phyloP scores from a whole-genome alignment of 2,329 filamentous ascomycete species.

The Talaromyces verruculosus region DNA sequence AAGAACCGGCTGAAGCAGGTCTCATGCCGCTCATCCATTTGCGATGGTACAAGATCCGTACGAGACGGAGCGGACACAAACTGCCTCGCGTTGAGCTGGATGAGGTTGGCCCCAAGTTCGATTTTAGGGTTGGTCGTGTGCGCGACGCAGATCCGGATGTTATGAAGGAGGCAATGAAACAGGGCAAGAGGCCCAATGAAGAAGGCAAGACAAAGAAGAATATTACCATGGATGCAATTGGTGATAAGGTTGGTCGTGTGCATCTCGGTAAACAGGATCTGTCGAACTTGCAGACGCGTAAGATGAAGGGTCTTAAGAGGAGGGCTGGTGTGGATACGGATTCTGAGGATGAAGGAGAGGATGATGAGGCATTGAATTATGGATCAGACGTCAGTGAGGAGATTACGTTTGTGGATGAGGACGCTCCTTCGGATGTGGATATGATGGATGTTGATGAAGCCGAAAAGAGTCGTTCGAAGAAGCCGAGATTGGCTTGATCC shows the following conservation, averaged over 20 bases:
- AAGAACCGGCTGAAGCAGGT: conserved; percentile 54
- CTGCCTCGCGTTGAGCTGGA: conserved; percentile 89
- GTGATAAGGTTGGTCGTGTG: conserved; percentile 93
- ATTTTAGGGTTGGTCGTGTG: conserved; percentile 80
- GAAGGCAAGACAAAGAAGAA: conserved; percentile 84
- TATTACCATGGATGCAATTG: conserved; percentile 83
- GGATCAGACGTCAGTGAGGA: conserved; percentile 19
- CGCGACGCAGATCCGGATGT: conserved; percentile 74
- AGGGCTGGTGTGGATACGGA: conserved; percentile 63
- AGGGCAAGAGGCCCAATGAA: conserved; percentile 63
- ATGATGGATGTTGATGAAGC: conserved; percentile 47
- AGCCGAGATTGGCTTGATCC: conserved; percentile 15
- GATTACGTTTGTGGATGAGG: conserved; percentile 19
- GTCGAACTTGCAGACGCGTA: conserved; percentile 82
- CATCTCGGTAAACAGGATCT: conserved; percentile 91
- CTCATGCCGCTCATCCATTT: conserved; percentile 56
- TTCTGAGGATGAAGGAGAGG: conserved; percentile 44
- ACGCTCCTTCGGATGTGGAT: conserved; percentile 40
- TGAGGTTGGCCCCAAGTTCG: conserved; percentile 91
- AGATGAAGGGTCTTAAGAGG: conserved; percentile 98
- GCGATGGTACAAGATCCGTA: conserved; percentile 81
- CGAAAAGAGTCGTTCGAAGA: conserved; percentile 18
- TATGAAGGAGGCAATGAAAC: conserved; percentile 88
- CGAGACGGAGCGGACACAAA: conserved; percentile 81
- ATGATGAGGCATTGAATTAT: conserved; percentile 18